Evolutionary conservation across 1,284 basidiomycete species (phyloP), one percentile per base, ranked within the genome.

Genomic region (Pholiota adiposa): DNA sequence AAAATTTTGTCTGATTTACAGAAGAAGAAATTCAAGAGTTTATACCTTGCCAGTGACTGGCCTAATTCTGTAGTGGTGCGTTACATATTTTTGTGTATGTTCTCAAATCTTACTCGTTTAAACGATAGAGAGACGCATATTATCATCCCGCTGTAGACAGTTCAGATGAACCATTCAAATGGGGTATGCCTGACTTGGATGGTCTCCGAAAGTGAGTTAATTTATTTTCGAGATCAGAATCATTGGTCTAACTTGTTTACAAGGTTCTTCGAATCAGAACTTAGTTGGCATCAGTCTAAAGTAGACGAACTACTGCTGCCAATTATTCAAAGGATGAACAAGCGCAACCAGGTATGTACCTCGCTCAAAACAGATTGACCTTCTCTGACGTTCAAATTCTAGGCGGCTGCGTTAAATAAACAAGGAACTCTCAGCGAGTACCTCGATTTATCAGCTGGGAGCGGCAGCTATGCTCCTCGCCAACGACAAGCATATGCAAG

Each of bases 101-200:
- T 34, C 25, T 19, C 6, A 4, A 33, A 54, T 23, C 31, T 29
- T 54, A 44, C 62, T 65, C 29, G 63, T n/a, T 40, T 54, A 41
- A n/a, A 44, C 48, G 4, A 29, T 67, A 96, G 94, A 82, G 90
- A 60, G 93, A 96, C 61, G 97, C 96, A 0, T 99, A 99, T 75
- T 90, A 92, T 65, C 86, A 94, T 67, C 97, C 97, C 0, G 85
- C 87, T 0, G 92, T 98, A 4, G 96, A 98, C 71, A 84, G 87
- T 53, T 97, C 94, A 2, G 89, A 95, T 56, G 96, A 99, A 69
- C 90, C 93, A 0, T 99, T 99, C 73, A 93, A 94, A 68, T 99
- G 97, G 97, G 97, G 95, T 8, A 79, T 97, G 63, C 96, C 97
- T 5, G 96, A 98, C 71, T 85, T 99, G 1, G 95, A 98, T 68